Evolutionary conservation across 139 green algal species (phyloP), one percentile per base, ranked within the genome.

Genomic region (Zygnema circumcarinatum): DNA sequence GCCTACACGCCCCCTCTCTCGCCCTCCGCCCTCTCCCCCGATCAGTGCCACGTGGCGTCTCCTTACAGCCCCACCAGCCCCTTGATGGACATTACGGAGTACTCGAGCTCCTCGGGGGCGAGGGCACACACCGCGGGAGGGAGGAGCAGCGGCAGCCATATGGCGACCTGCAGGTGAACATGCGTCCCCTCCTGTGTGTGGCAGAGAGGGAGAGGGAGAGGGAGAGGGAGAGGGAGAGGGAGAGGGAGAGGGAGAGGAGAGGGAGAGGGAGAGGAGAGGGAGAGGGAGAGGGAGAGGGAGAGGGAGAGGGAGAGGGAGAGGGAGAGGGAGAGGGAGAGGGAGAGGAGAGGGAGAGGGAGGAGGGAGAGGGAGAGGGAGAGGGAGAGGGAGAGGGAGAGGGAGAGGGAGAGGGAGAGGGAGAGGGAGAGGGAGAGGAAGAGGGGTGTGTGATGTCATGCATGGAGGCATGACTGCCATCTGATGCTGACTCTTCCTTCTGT

Each of bases 261-360:
- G 74, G 74, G 2, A 38, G 2, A 3, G 74, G 0, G 31, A 39
- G 33, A 1, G 3, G 29, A 31, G 56, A 25, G 25, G 25, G 56
- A 25, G 29, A 72, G 56, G 25, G 25, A 25, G 29, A 25, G 56
- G 29, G 56, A 72, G 56, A 72, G 56, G 29, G 56, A 72, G 56
- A 72, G 56, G 29, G 56, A 72, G 56, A 72, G 56, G 29, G 56
- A 72, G 56, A 72, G 56, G 29, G 56, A 72, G 56, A 72, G 56
- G 29, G 56, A 72, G 56, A 72, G 56, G 29, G 56, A 72, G 56
- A 72, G 56, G 29, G 56, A 72, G 56, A 72, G 56, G 29, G 56
- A 72, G 56, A 72, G 56, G 29, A 29, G 29, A 29, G 29, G 56
- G 29, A 29, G 29, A 29, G 29, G 56, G 29, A 29, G 29, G 56